These are phyloP conservation scores for Coemansia sp. DNA, from an alignment of 192 early-diverging fungal species.

Conservation along the genomic window DNA sequence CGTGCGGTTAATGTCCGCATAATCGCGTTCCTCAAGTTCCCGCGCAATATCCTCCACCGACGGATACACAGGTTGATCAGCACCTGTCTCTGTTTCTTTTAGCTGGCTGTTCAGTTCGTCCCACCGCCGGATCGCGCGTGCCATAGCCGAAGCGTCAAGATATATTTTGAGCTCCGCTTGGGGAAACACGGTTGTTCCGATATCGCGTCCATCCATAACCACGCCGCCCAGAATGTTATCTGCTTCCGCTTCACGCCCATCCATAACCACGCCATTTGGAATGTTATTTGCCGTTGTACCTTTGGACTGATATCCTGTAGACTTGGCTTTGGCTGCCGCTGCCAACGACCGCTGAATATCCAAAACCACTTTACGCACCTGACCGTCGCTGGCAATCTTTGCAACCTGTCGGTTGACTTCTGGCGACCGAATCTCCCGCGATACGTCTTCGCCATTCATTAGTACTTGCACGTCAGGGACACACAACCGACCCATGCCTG, in stretches of 20 bases:
- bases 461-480: slow-evolving; percentile 40
- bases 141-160: slow-evolving; percentile 62
- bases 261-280: slow-evolving; percentile 74
- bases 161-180: slow-evolving; percentile 77
- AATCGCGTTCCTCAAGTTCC: slow-evolving; percentile 68
- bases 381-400: slow-evolving; percentile 60
- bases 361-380: slow-evolving; percentile 57
- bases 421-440: slow-evolving; percentile 58
- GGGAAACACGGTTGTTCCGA: slow-evolving; percentile 73
- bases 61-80: slow-evolving; percentile 14
- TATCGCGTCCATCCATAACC: slow-evolving; percentile 85
- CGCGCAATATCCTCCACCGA: slow-evolving; percentile 58
- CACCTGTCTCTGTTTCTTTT: background rate
- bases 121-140: slow-evolving; percentile 68
- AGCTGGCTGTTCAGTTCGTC: slow-evolving; percentile 57
- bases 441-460: slow-evolving; percentile 67
- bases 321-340: slow-evolving; percentile 22
- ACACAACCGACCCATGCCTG: slow-evolving; percentile 15
- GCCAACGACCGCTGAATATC: slow-evolving; percentile 61
- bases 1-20: slow-evolving; percentile 62
- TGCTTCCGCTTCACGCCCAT: slow-evolving; percentile 79
- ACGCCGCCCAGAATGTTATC: slow-evolving; percentile 47
- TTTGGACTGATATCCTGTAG: background rate
- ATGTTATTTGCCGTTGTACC: background rate
- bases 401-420: slow-evolving; percentile 60